These are phyloP conservation scores for Teunomyces gatunensis DNA, from an alignment of 805 yeast genomes.

Conservation along the genomic window DNA sequence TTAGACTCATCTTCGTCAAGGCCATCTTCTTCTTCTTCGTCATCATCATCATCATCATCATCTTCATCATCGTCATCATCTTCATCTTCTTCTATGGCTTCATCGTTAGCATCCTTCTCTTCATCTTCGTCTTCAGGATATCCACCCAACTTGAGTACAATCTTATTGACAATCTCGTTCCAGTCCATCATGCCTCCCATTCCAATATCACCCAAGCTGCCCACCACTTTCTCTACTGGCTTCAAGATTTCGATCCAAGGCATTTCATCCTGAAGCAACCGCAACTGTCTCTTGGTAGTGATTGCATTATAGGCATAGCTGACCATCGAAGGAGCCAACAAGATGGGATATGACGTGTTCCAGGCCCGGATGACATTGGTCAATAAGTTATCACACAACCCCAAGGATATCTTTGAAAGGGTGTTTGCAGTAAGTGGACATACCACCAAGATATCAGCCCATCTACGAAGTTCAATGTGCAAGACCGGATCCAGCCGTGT, in stretches of 20 bases:
- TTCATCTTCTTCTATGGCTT: slow-evolving; percentile 25
- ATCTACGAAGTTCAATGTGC: slow-evolving; percentile 89
- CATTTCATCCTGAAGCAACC: slow-evolving; percentile 81
- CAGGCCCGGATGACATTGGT: slow-evolving; percentile 93
- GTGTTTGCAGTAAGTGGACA: slow-evolving; percentile 97
- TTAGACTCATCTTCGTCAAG: slow-evolving; percentile 12
- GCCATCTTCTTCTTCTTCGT: slow-evolving; percentile 30
- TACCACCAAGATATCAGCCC: slow-evolving; percentile 92
- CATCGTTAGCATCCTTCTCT: slow-evolving; percentile 47
- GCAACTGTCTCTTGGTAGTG: slow-evolving; percentile 79
- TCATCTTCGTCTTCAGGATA: slow-evolving; percentile 50
- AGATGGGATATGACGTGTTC: slow-evolving; percentile 87
- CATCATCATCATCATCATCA: slow-evolving; percentile 46
- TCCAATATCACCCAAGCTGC: slow-evolving; percentile 96
- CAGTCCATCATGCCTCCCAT: slow-evolving; percentile 99
- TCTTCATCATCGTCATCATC: slow-evolving; percentile 36
- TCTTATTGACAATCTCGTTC: slow-evolving; percentile 86
- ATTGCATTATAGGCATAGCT: slow-evolving; percentile 88
- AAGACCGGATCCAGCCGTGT: slow-evolving; percentile 83
- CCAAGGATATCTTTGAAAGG: slow-evolving; percentile 81
- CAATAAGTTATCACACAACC: slow-evolving; percentile 86
- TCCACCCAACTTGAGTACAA: slow-evolving; percentile 66
- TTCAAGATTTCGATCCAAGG: slow-evolving; percentile 91
- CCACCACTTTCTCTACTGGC: slow-evolving; percentile 92
- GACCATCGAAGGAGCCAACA: slow-evolving; percentile 95